Evolutionary conservation across 148 eudicot genomes (phyloP).

Genomic region (Cornus controversa): DNA sequence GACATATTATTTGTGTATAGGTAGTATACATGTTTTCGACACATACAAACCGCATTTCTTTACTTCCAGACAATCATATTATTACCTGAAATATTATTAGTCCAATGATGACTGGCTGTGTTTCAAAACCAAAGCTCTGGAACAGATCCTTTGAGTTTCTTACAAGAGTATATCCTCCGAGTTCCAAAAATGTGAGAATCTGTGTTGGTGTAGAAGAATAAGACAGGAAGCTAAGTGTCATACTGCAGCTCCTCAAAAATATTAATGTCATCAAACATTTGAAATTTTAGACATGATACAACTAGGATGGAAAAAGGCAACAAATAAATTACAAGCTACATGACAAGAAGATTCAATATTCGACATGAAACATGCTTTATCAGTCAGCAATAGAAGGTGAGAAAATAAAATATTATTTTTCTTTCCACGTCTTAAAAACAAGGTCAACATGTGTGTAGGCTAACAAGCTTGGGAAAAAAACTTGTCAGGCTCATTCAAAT

Average conservation of each 20-base stretch:
- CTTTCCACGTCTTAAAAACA: not conserved
- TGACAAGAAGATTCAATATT: not conserved
- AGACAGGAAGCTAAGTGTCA: not conserved
- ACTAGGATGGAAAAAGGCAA: not conserved
- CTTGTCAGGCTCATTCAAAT: not conserved
- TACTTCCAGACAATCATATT: not conserved
- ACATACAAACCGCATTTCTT: not conserved
- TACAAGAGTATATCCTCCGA: constrained; percentile 96
- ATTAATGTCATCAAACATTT: not conserved
- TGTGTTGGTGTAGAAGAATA: constrained; percentile 28
- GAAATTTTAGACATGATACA: not conserved
- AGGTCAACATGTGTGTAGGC: not conserved
- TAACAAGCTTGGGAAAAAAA: too few relatives aligned
- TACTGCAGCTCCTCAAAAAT: too few relatives aligned
- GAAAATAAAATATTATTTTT: not conserved
- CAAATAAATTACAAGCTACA: not conserved
- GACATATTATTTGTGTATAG: not conserved
- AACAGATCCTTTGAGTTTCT: constrained; percentile 94
- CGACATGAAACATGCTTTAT: not conserved
- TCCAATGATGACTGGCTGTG: constrained; percentile 96
- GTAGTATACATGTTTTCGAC: not conserved
- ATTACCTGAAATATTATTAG: constrained; percentile 95
- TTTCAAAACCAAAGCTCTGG: constrained; percentile 91
- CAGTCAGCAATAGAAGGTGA: not conserved
- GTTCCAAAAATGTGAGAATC: constrained; percentile 85